Conservation (phyloP, 2,329 filamentous ascomycete species). For the Clarireedia sp. region DNA sequence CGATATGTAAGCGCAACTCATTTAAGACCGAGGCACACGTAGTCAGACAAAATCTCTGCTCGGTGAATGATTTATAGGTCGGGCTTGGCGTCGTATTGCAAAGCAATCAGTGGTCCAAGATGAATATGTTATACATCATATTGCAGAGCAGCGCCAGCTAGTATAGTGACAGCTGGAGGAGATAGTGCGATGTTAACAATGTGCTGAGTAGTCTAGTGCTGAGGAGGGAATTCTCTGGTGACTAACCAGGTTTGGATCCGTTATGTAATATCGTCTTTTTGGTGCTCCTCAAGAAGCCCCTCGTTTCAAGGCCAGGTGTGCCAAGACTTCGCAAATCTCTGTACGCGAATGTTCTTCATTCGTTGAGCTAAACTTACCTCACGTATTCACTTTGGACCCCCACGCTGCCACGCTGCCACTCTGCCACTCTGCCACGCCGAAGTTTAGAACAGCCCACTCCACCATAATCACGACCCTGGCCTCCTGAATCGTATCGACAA, state of each 20-base stretch:
- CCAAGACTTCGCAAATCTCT: neutral
- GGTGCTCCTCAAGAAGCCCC: neutral
- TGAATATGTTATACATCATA: conserved; percentile 5
- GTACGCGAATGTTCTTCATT: too few species aligned
- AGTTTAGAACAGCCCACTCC: neutral
- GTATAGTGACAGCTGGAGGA: neutral
- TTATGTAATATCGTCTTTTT: neutral
- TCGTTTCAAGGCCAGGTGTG: conserved; percentile 1
- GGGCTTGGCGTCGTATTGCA: neutral
- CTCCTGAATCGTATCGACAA: neutral
- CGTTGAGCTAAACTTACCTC: too few species aligned
- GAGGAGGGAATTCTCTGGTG: neutral
- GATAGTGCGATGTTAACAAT: neutral
- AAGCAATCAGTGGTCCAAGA: conserved; percentile 2
- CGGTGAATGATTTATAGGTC: conserved; percentile 6
- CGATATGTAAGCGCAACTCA: neutral
- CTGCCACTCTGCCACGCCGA: neutral
- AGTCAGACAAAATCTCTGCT: neutral
- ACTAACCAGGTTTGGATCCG: neutral
- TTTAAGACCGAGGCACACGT: neutral
- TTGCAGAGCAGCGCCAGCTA: conserved; percentile 2
- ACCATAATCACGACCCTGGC: conserved; percentile 4
- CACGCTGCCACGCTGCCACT: too few species aligned
- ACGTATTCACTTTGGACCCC: neutral
- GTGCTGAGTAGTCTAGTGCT: too few species aligned